Evolutionary conservation across 1,139 yeast genomes (phyloP).

Genomic region (Sugiyamaella pinicola): DNA sequence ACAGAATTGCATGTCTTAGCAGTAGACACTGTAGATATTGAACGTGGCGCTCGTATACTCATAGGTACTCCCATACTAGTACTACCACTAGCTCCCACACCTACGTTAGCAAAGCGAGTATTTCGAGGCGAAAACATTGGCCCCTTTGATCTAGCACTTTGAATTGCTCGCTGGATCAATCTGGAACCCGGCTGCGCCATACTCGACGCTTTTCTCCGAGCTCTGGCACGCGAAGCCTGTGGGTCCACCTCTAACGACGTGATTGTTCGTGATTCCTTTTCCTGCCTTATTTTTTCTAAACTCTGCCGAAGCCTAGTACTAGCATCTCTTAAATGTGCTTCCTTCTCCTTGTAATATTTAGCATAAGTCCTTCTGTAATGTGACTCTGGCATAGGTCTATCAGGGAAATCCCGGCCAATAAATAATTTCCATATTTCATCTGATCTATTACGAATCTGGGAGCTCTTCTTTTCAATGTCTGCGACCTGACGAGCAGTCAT

Average conservation of each 20-base stretch:
- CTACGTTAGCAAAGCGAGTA: slow-evolving; percentile 28
- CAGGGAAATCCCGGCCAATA: slow-evolving; percentile 35
- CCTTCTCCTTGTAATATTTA: slow-evolving; percentile 33
- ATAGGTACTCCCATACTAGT: slow-evolving; percentile 4
- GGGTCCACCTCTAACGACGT: slow-evolving; percentile 36
- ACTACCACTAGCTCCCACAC: background rate
- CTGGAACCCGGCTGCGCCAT: slow-evolving; percentile 31
- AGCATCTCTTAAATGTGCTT: slow-evolving; percentile 34
- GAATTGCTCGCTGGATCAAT: slow-evolving; percentile 31
- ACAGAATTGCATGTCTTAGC: no score
- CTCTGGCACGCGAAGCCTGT: slow-evolving; percentile 25
- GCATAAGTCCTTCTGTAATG: slow-evolving; percentile 30
- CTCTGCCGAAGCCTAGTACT: slow-evolving; percentile 33
- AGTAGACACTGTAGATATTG: background rate
- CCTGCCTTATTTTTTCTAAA: slow-evolving; percentile 30
- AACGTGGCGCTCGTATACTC: slow-evolving; percentile 11
- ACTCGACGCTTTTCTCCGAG: slow-evolving; percentile 23
- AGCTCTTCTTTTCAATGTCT: slow-evolving; percentile 34
- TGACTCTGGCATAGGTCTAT: slow-evolving; percentile 32
- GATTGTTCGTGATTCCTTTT: slow-evolving; percentile 33
- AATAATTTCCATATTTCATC: slow-evolving; percentile 34
- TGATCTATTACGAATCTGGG: slow-evolving; percentile 33
- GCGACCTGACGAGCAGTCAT: slow-evolving; percentile 36
- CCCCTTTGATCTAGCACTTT: slow-evolving; percentile 32
- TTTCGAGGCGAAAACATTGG: slow-evolving; percentile 34